phyloP scores from a whole-genome alignment of 2,329 filamentous ascomycete species.

The Acrocalymma vagum region DNA sequence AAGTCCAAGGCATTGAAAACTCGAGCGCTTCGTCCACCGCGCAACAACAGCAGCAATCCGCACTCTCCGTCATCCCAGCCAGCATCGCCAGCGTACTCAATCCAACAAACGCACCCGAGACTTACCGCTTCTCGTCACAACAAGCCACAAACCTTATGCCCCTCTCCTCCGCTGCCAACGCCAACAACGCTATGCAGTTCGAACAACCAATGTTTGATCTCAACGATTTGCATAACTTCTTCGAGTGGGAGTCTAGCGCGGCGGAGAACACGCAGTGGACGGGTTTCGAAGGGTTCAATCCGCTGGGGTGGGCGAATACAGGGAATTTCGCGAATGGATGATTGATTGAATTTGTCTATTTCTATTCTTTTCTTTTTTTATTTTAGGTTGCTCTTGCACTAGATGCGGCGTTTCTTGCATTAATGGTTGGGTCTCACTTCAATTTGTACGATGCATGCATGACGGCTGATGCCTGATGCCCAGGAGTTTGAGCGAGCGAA shows the following conservation, averaged over 20 bases:
- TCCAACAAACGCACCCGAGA: constrained; percentile 8
- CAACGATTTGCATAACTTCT: constrained; percentile 43
- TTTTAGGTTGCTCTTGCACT: no score
- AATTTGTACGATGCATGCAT: no score
- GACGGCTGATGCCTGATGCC: no score
- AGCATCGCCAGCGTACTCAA: constrained; percentile 16
- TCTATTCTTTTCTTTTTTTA: no score
- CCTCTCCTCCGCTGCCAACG: constrained; percentile 18
- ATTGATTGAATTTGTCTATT: no score
- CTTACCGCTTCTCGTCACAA: constrained; percentile 13
- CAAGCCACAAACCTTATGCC: constrained; percentile 18
- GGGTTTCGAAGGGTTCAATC: constrained; percentile 38
- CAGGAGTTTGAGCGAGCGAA: no score
- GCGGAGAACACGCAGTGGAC: constrained; percentile 35
- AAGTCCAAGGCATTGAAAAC: constrained; percentile 27
- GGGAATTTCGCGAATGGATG: no score
- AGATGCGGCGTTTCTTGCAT: no score
- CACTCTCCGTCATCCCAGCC: constrained; percentile 23
- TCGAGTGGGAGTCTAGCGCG: constrained; percentile 37
- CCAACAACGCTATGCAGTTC: constrained; percentile 14
- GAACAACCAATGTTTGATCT: constrained; percentile 42
- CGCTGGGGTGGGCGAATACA: constrained; percentile 39
- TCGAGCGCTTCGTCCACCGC: constrained; percentile 9
- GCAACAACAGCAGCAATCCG: constrained; percentile 17
- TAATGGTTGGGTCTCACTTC: no score